phyloP scores from a whole-genome alignment of 768 basidiomycete species.

The Russula earlei region DNA sequence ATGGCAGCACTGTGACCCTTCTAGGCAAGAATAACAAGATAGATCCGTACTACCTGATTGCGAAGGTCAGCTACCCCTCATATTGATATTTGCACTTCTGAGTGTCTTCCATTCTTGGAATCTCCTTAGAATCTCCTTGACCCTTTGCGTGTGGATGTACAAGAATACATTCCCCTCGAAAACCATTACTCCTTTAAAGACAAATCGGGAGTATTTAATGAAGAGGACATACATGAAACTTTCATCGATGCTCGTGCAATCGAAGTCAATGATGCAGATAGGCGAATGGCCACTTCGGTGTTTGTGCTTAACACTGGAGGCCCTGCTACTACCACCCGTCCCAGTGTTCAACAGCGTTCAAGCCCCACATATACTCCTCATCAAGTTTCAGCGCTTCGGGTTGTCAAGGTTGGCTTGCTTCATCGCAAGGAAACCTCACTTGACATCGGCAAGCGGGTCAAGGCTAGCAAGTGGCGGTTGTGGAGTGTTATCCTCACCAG shows the following conservation, averaged over 20 bases:
- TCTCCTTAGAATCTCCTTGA: slow-evolving; percentile 50
- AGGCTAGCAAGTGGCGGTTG: slow-evolving; percentile 78
- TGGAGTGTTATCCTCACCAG: slow-evolving; percentile 82
- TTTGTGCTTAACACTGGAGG: slow-evolving; percentile 34
- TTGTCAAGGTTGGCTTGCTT: slow-evolving; percentile 75
- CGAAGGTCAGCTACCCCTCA: slow-evolving; percentile 42
- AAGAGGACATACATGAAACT: slow-evolving; percentile 50
- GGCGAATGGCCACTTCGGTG: slow-evolving; percentile 33
- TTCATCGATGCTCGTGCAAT: slow-evolving; percentile 55
- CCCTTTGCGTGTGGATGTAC: slow-evolving; percentile 60
- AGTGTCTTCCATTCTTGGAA: neutral
- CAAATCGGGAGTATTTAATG: slow-evolving; percentile 55
- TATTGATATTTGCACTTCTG: neutral
- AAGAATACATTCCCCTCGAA: slow-evolving; percentile 43
- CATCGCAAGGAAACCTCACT: slow-evolving; percentile 71
- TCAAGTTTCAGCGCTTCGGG: slow-evolving; percentile 44
- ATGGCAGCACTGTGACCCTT: slow-evolving; percentile 29
- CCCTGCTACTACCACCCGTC: slow-evolving; percentile 21
- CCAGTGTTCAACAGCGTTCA: slow-evolving; percentile 25
- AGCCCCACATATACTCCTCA: slow-evolving; percentile 23
- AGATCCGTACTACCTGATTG: slow-evolving; percentile 89
- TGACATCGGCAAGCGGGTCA: slow-evolving; percentile 67
- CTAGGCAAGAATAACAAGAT: slow-evolving; percentile 58
- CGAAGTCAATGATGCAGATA: slow-evolving; percentile 37
- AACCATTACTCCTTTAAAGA: slow-evolving; percentile 66